Evolutionary conservation across 208 protist genomes (phyloP).

Genomic region (Borovskyia barvae): DNA sequence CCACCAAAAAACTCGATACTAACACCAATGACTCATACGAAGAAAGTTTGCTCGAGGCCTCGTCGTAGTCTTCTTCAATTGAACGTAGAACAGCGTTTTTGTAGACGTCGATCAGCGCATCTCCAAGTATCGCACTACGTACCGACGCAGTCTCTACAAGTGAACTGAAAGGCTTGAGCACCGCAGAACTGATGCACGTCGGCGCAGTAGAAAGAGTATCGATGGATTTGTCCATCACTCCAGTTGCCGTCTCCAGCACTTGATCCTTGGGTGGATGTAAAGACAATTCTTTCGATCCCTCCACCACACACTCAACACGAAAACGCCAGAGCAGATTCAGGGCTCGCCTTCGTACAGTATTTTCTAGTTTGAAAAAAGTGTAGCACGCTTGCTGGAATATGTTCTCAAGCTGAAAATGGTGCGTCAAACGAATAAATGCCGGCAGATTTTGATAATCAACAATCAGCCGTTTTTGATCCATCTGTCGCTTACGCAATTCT

Average conservation of each 20-base stretch:
- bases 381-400: conserved; percentile 64
- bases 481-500: conserved; percentile 55
- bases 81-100: conserved; percentile 14
- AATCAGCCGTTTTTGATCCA: conserved; percentile 76
- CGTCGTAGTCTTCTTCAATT: conserved; percentile 36
- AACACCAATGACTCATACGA: conserved; percentile 32
- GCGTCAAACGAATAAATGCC: conserved; percentile 68
- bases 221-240: conserved; percentile 40
- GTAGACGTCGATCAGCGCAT: conserved; percentile 25
- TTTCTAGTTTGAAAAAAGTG: conserved; percentile 58
- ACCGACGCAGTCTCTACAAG: conserved; percentile 7
- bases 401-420: conserved; percentile 76
- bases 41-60: conserved; percentile 23
- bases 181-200: conserved; percentile 23
- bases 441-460: conserved; percentile 81
- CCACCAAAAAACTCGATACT: conserved; percentile 31
- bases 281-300: conserved; percentile 26
- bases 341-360: conserved; percentile 28
- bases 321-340: conserved; percentile 63
- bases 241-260: conserved; percentile 28
- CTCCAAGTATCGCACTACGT: conserved; percentile 6
- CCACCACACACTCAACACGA: conserved; percentile 60
- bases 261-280: conserved; percentile 50
- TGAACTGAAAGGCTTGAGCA: conserved; percentile 1
- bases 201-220: conserved; percentile 22